Base-by-base conservation (phyloP, 2,329 filamentous ascomycete species). In the Cordyceps cicadae region DNA sequence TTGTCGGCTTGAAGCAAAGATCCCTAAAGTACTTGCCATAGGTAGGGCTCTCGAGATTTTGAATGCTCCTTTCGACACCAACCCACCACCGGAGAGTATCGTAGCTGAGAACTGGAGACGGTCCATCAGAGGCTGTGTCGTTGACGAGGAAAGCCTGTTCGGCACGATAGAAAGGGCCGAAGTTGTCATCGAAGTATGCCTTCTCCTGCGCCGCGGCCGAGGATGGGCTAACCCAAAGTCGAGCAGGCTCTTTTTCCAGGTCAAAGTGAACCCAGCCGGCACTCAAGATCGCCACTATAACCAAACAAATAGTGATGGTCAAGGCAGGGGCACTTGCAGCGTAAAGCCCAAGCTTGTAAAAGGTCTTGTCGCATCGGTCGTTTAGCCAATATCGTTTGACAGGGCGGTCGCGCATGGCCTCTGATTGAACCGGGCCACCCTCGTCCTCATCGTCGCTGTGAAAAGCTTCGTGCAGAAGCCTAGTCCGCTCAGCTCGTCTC, bases 131-230 rank as follows among this genome's bases (percentile, higher is more conserved):
- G 0, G 81, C 72, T 0, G 86, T 92, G 66, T 97, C 92, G 64
- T 97, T 99, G 63, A 97, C 91, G 15, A 99, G 74, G 72, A 99
- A 99, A 0, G 87, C 85, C 74, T 99, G 94, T 72, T 99, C 90
- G 0, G 92, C 89, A 46, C 94, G 89, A 75, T 94, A 99, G 70
- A 99, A 99, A 0, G 93, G 92, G 0, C 94, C 95, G 71, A 99
- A 99, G 67, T 91, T 92, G 41, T 83, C 73, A 70, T 99, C 95
- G 65, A 97, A 99, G 71, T 95, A 99, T 1, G 83, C 82, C 76
- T 99, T 99, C 71, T 99, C 93, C 70, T 91, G 83, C 0, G 94
- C 94, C 21, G 95, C 93, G 54, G 87, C 84, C 4, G 94, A 97
- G 9, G 89, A 88, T 8, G 94, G 94, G 67, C 93, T 92, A n/a